phyloP scores from a whole-genome alignment of 2,329 filamentous ascomycete genomes.

The Talaromyces islandicus region DNA sequence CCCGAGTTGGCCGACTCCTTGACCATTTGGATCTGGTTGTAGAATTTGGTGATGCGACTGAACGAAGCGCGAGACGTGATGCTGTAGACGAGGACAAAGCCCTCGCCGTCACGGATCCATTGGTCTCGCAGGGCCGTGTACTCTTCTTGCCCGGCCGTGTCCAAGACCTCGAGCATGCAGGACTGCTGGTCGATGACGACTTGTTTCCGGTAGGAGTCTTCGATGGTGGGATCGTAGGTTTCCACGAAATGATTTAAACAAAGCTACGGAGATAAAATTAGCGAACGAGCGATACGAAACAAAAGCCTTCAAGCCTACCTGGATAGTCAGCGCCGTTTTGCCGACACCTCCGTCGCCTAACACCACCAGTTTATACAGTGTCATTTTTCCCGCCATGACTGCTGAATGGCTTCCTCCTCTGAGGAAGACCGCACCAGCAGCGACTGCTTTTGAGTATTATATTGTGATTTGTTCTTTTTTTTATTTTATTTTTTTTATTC shows the following conservation, averaged over 20 bases:
- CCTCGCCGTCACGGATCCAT: constrained; percentile 97
- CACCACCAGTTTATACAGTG: constrained; percentile 92
- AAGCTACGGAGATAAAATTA: constrained; percentile 50
- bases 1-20: constrained; percentile 70
- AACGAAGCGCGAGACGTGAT: constrained; percentile 97
- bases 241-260: constrained; percentile 98
- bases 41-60: constrained; percentile 87
- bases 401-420: constrained; percentile 3
- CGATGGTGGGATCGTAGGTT: constrained; percentile 68
- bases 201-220: constrained; percentile 64
- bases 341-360: constrained; percentile 89
- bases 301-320: constrained; percentile 37
- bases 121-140: constrained; percentile 95
- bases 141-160: constrained; percentile 97
- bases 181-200: constrained; percentile 84
- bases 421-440: background rate
- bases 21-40: constrained; percentile 93
- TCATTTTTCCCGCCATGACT: constrained; percentile 87
- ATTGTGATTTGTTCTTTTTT: too few species aligned
- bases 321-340: constrained; percentile 90
- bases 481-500: background rate
- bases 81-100: constrained; percentile 96
- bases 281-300: background rate
- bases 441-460: background rate
- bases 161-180: constrained; percentile 91